Percentiles rank a stretch among this genome's conserved stretches.
These are phyloP conservation scores for Metschnikowia arizonensis DNA, from an alignment of 805 yeast species.

Conservation along the genomic window DNA sequence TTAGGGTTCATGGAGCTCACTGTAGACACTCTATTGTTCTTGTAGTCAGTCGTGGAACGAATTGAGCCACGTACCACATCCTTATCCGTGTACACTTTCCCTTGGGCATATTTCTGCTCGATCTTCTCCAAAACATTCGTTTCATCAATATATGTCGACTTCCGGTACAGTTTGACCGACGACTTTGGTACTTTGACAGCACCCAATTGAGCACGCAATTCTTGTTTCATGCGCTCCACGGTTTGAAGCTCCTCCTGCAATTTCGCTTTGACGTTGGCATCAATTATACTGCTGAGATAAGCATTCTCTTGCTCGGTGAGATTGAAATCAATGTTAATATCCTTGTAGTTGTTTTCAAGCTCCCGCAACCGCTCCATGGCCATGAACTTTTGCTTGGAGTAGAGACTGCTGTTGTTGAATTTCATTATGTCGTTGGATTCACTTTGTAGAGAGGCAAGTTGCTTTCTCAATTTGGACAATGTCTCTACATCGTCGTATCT, in stretches of 20 bases:
- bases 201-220: conserved; percentile 37
- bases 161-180: conserved; percentile 8
- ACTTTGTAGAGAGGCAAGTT: conserved; percentile 57
- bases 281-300: conserved; percentile 20
- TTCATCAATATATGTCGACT: conserved; percentile 11
- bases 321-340: conserved; percentile 55
- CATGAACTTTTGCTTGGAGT: conserved; percentile 55
- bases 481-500: conserved; percentile 52
- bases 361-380: conserved; percentile 71
- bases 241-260: conserved; percentile 40
- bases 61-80: conserved; percentile 14
- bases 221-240: conserved; percentile 38
- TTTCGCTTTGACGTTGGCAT: conserved; percentile 33
- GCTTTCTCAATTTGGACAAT: conserved; percentile 51
- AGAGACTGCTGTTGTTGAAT: conserved; percentile 55
- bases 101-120: conserved; percentile 45
- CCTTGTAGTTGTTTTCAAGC: conserved; percentile 63
- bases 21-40: conserved; percentile 29
- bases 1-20: conserved; percentile 43
- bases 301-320: conserved; percentile 18
- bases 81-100: conserved; percentile 29
- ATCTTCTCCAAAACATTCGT: conserved; percentile 25
- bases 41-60: conserved; percentile 25
- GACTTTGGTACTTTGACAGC: conserved; percentile 14
- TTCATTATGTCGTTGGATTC: conserved; percentile 77